Conservation (phyloP, 225 moss, liverwort and hornwort genomes). For the Bryum argenteum region DNA sequence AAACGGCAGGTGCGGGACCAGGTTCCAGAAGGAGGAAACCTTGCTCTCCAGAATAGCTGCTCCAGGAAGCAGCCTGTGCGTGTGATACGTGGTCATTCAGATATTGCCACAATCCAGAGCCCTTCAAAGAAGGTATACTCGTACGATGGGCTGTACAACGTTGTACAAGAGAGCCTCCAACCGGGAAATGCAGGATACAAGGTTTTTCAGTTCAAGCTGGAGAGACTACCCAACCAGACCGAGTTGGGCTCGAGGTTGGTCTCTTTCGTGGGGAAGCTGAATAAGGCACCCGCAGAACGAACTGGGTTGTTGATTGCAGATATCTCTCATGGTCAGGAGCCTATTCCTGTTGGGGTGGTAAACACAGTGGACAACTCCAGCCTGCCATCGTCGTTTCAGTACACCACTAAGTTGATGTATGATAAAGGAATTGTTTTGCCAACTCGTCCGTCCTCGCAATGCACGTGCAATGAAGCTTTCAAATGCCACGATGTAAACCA, state of each 20-base stretch:
- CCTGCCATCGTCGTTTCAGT: slow-evolving; percentile 57
- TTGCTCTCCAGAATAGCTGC: slow-evolving; percentile 56
- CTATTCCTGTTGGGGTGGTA: slow-evolving; percentile 71
- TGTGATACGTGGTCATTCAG: slow-evolving; percentile 56
- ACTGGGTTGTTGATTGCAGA: slow-evolving; percentile 60
- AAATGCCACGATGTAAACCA: slow-evolving; percentile 34
- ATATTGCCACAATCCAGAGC: slow-evolving; percentile 42
- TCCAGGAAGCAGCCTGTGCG: slow-evolving; percentile 38
- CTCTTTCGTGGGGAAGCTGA: slow-evolving; percentile 54
- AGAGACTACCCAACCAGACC: slow-evolving; percentile 55
- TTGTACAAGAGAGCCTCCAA: slow-evolving; percentile 33
- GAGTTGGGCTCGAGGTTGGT: slow-evolving; percentile 61
- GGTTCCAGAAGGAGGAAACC: slow-evolving; percentile 41
- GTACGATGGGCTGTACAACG: slow-evolving; percentile 82
- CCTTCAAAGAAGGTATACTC: slow-evolving; percentile 78
- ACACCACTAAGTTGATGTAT: slow-evolving; percentile 49
- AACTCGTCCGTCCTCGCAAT: slow-evolving; percentile 32
- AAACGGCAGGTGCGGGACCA: slow-evolving; percentile 55
- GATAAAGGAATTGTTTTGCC: slow-evolving; percentile 33
- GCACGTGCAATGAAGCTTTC: slow-evolving; percentile 44
- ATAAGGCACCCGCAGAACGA: slow-evolving; percentile 39
- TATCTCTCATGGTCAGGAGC: slow-evolving; percentile 61
- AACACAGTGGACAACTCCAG: slow-evolving; percentile 49
- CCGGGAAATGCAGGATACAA: slow-evolving; percentile 54
- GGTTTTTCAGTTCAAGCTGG: slow-evolving; percentile 73